Evolutionary conservation across 495 filamentous ascomycete genomes (phyloP).

Genomic region (Cairneyella variabilis): DNA sequence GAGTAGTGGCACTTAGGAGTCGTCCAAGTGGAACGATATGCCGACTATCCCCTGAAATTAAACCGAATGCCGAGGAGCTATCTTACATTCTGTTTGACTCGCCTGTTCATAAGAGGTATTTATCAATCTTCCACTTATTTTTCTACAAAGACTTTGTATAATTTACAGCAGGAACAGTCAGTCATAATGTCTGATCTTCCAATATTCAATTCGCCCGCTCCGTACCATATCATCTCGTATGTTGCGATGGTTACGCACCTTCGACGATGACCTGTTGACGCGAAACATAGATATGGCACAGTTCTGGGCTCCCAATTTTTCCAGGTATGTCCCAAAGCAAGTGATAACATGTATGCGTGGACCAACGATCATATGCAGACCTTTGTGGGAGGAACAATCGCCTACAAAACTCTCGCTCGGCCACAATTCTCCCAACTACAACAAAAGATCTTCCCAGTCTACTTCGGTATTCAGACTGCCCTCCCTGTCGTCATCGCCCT

Average conservation of each 20-base stretch:
- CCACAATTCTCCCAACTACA: constrained; percentile 80
- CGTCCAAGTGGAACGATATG: no score
- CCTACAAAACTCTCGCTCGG: constrained; percentile 69
- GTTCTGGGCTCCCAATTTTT: constrained; percentile 75
- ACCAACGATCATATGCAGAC: no score
- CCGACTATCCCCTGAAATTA: no score
- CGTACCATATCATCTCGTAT: constrained; percentile 79
- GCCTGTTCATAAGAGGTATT: no score
- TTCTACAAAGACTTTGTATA: no score
- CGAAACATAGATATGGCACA: constrained; percentile 68
- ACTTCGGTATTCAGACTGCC: constrained; percentile 77
- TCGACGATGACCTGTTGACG: no score
- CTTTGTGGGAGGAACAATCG: constrained; percentile 72
- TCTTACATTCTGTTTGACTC: no score
- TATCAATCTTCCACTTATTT: no score
- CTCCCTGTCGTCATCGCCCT: constrained; percentile 70
- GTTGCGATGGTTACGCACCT: no score
- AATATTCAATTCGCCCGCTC: constrained; percentile 54
- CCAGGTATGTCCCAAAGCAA: constrained; percentile 51
- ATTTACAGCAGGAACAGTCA: no score
- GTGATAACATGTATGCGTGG: neutral
- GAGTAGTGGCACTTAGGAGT: no score
- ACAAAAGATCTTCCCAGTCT: constrained; percentile 74
- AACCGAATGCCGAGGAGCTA: no score
- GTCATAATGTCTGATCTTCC: constrained; percentile 44